Percentiles rank a stretch among this genome's conserved stretches.
phyloP scores from a whole-genome alignment of 768 basidiomycete species.

The Kwoniella sp. region DNA sequence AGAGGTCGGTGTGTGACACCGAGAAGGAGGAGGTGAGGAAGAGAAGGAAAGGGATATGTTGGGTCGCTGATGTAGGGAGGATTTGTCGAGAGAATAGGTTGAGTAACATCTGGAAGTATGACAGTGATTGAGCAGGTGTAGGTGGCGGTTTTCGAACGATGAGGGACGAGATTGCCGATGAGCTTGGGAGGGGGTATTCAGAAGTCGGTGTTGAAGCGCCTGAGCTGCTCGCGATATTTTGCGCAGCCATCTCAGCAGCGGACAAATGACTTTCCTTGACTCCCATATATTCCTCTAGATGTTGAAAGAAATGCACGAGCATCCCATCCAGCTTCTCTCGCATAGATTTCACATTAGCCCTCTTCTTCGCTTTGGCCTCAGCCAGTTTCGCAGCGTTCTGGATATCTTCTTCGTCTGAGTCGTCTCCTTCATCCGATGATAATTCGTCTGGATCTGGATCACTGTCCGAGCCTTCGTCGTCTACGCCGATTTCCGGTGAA shows the following conservation, averaged over 20 bases:
- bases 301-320: conserved; percentile 78
- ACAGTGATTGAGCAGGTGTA: conserved; percentile 55
- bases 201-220: conserved; percentile 41
- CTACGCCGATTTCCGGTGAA: conserved; percentile 70
- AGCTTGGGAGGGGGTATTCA: conserved; percentile 33
- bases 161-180: conserved; percentile 24
- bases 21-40: conserved; percentile 95
- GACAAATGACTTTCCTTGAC: conserved; percentile 19
- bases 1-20: conserved; percentile 83
- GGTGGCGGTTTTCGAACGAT: conserved; percentile 56
- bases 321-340: conserved; percentile 88
- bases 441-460: conserved; percentile 57
- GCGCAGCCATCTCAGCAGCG: conserved; percentile 39
- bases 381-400: conserved; percentile 30
- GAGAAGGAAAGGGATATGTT: conserved; percentile 93
- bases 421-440: conserved; percentile 41
- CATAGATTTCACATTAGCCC: conserved; percentile 66
- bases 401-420: conserved; percentile 43
- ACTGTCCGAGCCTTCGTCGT: conserved; percentile 64
- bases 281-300: conserved; percentile 64
- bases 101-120: conserved; percentile 83
- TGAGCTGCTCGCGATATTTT: conserved; percentile 31
- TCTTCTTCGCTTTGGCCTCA: conserved; percentile 38
- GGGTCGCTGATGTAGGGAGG: conserved; percentile 91
- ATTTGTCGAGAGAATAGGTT: conserved; percentile 92